Evolutionary conservation across 495 filamentous ascomycete species (phyloP).

Genomic region (Neurospora sp.): DNA sequence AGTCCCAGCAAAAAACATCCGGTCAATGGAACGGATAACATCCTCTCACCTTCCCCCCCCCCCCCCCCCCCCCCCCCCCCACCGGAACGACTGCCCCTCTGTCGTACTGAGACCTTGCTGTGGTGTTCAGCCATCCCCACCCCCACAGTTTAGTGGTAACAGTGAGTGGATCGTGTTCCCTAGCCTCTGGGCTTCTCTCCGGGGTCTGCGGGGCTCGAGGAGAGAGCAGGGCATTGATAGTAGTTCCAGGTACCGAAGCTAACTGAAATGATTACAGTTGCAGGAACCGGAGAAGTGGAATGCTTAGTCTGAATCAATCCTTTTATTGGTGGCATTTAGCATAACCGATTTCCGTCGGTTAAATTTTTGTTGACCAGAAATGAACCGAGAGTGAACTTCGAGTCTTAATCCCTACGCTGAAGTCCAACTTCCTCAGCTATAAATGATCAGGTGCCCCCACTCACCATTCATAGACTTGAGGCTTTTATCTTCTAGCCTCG

Average conservation of each 20-base stretch:
- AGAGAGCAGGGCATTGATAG: not conserved
- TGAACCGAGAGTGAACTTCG: not conserved
- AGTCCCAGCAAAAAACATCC: not conserved
- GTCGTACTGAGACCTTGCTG: not conserved
- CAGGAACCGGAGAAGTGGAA: not conserved
- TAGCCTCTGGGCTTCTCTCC: not conserved
- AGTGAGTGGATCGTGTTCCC: not conserved
- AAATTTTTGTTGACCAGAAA: not conserved
- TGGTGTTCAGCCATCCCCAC: not conserved
- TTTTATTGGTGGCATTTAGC: not conserved
- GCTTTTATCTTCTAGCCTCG: not conserved
- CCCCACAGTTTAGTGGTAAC: not conserved
- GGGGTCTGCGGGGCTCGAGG: not conserved
- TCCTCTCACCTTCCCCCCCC: too few species aligned
- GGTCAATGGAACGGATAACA: not conserved
- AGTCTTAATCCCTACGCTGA: not conserved
- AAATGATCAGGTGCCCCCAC: not conserved
- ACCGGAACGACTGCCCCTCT: not conserved
- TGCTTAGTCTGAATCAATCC: not conserved
- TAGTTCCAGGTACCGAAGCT: not conserved
- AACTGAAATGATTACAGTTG: not conserved
- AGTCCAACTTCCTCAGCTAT: not conserved
- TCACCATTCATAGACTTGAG: not conserved
- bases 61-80: too few species aligned
- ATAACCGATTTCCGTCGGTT: not conserved